These are phyloP conservation scores for Neobulgaria alba DNA, from an alignment of 2,329 filamentous ascomycete species.

Conservation along the genomic window DNA sequence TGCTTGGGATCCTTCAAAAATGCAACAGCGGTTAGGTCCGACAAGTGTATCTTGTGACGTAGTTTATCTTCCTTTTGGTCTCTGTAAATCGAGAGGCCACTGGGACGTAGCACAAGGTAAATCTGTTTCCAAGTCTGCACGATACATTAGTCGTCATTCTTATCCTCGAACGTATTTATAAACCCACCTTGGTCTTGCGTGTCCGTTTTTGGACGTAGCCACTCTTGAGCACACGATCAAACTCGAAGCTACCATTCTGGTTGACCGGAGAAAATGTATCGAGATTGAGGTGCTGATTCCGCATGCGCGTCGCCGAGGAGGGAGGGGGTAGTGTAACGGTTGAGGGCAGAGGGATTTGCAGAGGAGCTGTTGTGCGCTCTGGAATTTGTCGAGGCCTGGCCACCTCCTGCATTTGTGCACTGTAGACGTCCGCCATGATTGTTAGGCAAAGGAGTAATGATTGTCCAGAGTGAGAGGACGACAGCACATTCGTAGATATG, in stretches of 20 bases:
- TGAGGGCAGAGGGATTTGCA: constrained; percentile 19
- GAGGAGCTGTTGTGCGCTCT: constrained; percentile 10
- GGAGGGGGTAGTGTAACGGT: constrained; percentile 13
- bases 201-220: constrained; percentile 82
- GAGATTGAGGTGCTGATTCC: constrained; percentile 39
- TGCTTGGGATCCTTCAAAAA: constrained; percentile 83
- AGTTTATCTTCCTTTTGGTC: constrained; percentile 84
- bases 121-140: constrained; percentile 84
- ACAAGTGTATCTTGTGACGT: constrained; percentile 77
- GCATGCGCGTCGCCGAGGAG: constrained; percentile 20
- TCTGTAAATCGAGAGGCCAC: constrained; percentile 87
- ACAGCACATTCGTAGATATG: too few relatives aligned
- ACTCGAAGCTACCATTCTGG: constrained; percentile 91
- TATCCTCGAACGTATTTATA: background rate
- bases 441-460: constrained; percentile 2
- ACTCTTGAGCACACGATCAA: constrained; percentile 86
- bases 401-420: constrained; percentile 7
- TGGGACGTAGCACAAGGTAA: constrained; percentile 83
- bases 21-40: constrained; percentile 85
- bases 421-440: constrained; percentile 20
- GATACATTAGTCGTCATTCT: background rate
- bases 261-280: constrained; percentile 79
- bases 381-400: constrained; percentile 23
- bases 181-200: constrained; percentile 77
- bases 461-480: background rate